Base-by-base conservation (phyloP, 495 filamentous ascomycete species). In the Xylaria curta region DNA sequence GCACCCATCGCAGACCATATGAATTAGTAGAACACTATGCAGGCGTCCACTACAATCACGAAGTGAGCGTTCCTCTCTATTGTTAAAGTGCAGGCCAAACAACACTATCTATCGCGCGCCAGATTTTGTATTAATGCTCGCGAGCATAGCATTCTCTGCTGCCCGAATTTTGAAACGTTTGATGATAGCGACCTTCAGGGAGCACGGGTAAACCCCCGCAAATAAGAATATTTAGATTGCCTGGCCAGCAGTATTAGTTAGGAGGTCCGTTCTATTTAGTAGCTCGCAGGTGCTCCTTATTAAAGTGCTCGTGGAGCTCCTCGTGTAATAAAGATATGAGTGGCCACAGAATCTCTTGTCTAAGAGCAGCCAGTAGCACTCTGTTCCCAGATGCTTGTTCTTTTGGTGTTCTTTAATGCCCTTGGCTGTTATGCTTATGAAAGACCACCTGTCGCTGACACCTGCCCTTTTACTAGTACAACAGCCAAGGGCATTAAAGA, bases 21-120 rank as follows among this genome's bases (percentile, higher is more conserved):
- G 42, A 13, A 44, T 17, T 2, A 15, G 15, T 44, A 31, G 13
- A 5, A n/a, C 7, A n/a, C 46, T 17, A 49, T 0, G 46, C 46
- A 4, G 46, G 46, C n/a, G 47, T 12, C 69, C 63, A 44, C 63
- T 36, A n/a, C 21, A 21, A 26, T 67, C 64, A 10, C 69, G 47
- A 26, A 72, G 54, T 10, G 69, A 26, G 33, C 36, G 28, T 31
- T 3, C 28, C 3, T 31, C 28, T 51, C 13, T 44, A 44, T 7
- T 17, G 15, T 5, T 17, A 21, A 26, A 9, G 9, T 3, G 12
- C 7, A 12, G 49, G 49, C 47, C 49, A 53, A 0, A 24, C 21
- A 21, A 26, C 49, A 53, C 17, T 58, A 5, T 59, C 54, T 15
- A 59, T 33, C 1, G 26, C 54, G 21, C 58, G 10, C 58, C 58